These are phyloP conservation scores for Leishmania guyanensis DNA, from an alignment of 208 protist genomes.

Conservation along the genomic window DNA sequence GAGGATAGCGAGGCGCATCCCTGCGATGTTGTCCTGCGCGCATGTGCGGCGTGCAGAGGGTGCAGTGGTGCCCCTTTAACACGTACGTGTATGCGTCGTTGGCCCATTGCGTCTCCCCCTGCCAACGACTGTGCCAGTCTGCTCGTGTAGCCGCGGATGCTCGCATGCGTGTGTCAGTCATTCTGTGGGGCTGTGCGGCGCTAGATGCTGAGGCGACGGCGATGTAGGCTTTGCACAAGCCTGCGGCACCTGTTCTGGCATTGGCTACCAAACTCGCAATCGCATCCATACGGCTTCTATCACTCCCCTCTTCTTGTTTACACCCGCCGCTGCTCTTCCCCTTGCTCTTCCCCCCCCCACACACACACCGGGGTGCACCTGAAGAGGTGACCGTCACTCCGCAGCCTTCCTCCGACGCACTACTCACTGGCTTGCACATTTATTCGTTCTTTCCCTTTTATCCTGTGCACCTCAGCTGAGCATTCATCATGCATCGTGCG, in stretches of 20 bases:
- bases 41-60: background rate
- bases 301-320: background rate
- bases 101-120: background rate
- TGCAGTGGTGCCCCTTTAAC: background rate
- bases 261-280: background rate
- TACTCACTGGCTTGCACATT: background rate
- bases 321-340: background rate
- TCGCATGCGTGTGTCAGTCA: background rate
- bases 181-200: background rate
- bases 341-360: background rate
- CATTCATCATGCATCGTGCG: conserved; percentile 51
- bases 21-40: background rate
- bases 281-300: background rate
- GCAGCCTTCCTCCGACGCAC: background rate
- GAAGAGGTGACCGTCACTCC: background rate
- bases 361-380: background rate
- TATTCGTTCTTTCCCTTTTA: background rate
- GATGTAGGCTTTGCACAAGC: background rate
- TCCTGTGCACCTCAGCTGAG: background rate
- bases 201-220: background rate
- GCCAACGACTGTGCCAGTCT: background rate
- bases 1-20: background rate
- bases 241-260: background rate
- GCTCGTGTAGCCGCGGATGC: too few relatives aligned
- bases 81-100: background rate